Conservation (phyloP, 768 basidiomycete species). For the Austroboletus eburneus region DNA sequence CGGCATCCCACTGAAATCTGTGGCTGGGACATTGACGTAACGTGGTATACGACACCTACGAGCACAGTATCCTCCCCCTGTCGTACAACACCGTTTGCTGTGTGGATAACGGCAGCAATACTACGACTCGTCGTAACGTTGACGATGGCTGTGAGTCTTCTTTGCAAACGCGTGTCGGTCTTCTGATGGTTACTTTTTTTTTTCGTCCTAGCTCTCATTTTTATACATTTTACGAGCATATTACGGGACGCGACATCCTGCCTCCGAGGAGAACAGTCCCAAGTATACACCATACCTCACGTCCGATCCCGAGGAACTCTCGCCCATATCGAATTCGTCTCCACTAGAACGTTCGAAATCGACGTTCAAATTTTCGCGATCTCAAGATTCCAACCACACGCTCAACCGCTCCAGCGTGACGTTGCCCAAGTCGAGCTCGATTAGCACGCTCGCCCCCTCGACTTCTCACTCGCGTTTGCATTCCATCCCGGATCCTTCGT, state of each 20-base stretch:
- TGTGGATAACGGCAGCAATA: constrained; percentile 53
- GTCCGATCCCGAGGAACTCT: constrained; percentile 19
- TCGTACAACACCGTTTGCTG: constrained; percentile 32
- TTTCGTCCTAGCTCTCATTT: constrained; percentile 25
- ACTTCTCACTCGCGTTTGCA: constrained; percentile 21
- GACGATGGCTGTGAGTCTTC: constrained; percentile 52
- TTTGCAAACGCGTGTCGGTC: no score
- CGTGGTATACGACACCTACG: constrained; percentile 50
- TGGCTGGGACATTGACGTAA: constrained; percentile 58
- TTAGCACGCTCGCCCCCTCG: constrained; percentile 26
- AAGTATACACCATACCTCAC: constrained; percentile 16
- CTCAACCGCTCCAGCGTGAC: constrained; percentile 20
- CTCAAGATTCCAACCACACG: constrained; percentile 17
- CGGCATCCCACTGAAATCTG: constrained; percentile 57
- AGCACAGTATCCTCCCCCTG: constrained; percentile 17
- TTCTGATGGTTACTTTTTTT: constrained; percentile 7
- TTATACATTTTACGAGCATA: constrained; percentile 17
- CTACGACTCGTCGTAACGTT: constrained; percentile 53
- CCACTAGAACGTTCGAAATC: constrained; percentile 13
- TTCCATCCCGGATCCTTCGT: constrained; percentile 7
- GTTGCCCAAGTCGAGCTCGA: constrained; percentile 24
- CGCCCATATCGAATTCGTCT: constrained; percentile 14
- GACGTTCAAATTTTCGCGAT: constrained; percentile 11
- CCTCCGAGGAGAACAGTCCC: constrained; percentile 1
- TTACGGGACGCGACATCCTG: constrained; percentile 16